Percentiles rank a stretch among this genome's conserved stretches.
These are phyloP conservation scores for Plasmodium vivax DNA, from an alignment of 169 alveolate species.

Conservation along the genomic window DNA sequence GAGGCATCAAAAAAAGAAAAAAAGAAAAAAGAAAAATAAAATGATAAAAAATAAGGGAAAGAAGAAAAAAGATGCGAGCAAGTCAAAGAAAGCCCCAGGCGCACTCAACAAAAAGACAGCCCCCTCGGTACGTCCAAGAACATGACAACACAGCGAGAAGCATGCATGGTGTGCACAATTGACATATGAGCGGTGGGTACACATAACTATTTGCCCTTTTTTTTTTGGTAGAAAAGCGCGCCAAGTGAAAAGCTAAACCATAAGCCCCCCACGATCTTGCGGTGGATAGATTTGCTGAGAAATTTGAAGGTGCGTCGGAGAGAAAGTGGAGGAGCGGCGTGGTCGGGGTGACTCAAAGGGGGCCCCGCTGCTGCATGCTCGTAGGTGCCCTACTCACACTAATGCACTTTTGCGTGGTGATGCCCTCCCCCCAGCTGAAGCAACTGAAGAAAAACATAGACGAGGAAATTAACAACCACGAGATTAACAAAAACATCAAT, in stretches of 20 bases:
- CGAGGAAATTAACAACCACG: slow-evolving; percentile 44
- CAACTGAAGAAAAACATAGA: slow-evolving; percentile 51
- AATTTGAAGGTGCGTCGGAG: slow-evolving; percentile 6
- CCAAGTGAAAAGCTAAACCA: slow-evolving; percentile 21
- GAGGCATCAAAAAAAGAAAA: not conserved
- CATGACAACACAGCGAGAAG: not conserved
- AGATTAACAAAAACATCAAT: slow-evolving; percentile 54
- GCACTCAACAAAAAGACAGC: not conserved
- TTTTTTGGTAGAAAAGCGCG: slow-evolving; percentile 1
- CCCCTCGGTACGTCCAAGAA: not conserved
- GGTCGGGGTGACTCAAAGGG: not conserved
- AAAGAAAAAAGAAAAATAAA: not conserved
- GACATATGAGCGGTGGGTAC: not conserved
- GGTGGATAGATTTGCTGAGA: slow-evolving; percentile 49
- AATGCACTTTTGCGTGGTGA: not conserved
- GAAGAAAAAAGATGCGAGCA: slow-evolving; percentile 17
- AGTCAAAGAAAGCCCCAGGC: not conserved
- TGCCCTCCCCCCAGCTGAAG: slow-evolving; percentile 5
- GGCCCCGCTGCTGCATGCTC: not conserved
- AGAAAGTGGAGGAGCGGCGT: not conserved
- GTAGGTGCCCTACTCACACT: not conserved
- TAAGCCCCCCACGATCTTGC: slow-evolving; percentile 18
- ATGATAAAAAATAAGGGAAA: slow-evolving; percentile 26
- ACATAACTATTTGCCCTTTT: not conserved
- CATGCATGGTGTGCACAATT: not conserved